Base-by-base conservation (phyloP, 2,329 filamentous ascomycete genomes). In the Endocalyx cinctus region DNA sequence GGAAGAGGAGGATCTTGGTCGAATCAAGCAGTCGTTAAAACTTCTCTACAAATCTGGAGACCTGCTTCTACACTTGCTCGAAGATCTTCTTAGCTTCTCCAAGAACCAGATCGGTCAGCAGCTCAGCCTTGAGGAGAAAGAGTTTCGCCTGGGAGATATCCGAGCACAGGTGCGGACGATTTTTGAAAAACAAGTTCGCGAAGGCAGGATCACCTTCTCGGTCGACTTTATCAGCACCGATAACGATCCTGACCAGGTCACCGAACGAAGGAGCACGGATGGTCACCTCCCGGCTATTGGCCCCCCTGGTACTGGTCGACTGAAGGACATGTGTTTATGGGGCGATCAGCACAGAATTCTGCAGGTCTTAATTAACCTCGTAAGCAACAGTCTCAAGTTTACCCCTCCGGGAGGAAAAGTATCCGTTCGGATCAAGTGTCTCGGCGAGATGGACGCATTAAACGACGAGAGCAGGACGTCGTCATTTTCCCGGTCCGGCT, bases 91-190 rank as follows among this genome's bases (percentile, higher is more conserved):
- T 25, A 94, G 86, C 22, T 96, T 96, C 61, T 92, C 86, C 54
- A 95, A 94, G 61, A 95, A 96, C 51, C 87, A 95, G 58, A 88
- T 94, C 31, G 88, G 87, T 3, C 85, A 94, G 48, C 80, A 89
- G 41, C 66, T 95, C 27, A 82, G 69, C 25, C 67, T 95, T 1
- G 87, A 95, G 47, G 83, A 94, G 55, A 85, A 78, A 41, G 88
- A 94, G 48, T 96, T 96, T 50, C 72, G 82, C 7, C 56, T 96
- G 17, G 79, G 80, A n/a, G 88, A 96, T 43, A 79, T 95, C 41
- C 81, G 81, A 41, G 82, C 84, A 0, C 89, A 96, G 57, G 72
- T 94, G 10, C 59, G 84, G 13, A 84, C 86, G 6, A 94, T 94
- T 32, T 96, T 95, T 51, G 86, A 89, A 50, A 90, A 90, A 52